Evolutionary conservation across 2,329 filamentous ascomycete species (phyloP).

Genomic region (Aspergillus vadensis): DNA sequence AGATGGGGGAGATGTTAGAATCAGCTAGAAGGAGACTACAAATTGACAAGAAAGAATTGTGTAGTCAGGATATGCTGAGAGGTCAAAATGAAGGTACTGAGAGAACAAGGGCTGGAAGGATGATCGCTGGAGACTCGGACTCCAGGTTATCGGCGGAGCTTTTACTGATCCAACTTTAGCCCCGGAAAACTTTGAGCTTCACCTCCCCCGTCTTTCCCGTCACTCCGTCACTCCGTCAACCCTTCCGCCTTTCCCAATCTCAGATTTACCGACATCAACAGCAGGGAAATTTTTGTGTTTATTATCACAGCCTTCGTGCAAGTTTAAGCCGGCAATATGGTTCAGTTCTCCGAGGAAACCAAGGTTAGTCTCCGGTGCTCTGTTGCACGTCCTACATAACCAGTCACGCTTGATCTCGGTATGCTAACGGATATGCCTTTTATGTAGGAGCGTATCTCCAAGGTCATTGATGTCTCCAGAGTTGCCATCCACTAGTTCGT

Average conservation of each 20-base stretch:
- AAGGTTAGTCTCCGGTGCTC: constrained; percentile 63
- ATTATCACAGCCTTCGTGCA: not conserved
- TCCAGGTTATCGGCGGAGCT: constrained; percentile 17
- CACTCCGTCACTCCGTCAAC: constrained; percentile 17
- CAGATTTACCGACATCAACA: not conserved
- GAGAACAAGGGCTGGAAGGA: not conserved
- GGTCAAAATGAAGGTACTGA: not conserved
- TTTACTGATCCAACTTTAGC: constrained; percentile 22
- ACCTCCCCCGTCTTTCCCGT: constrained; percentile 20
- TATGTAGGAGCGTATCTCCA: constrained; percentile 90
- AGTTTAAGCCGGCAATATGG: constrained; percentile 39
- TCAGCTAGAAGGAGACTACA: not conserved
- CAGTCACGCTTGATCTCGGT: not conserved
- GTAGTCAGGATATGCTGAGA: not conserved
- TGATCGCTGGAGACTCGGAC: constrained; percentile 3
- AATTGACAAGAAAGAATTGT: not conserved
- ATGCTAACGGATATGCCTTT: constrained; percentile 15
- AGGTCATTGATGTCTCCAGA: constrained; percentile 91
- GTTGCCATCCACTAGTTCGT: constrained; percentile 94
- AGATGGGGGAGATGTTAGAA: not conserved
- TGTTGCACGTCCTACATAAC: constrained; percentile 3
- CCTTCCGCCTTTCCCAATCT: constrained; percentile 1
- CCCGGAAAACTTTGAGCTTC: constrained; percentile 36
- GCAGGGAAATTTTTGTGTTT: not conserved
- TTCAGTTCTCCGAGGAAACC: constrained; percentile 88